Evolutionary conservation across 306 rosid genomes (phyloP).

Genomic region (Casuarina glauca): DNA sequence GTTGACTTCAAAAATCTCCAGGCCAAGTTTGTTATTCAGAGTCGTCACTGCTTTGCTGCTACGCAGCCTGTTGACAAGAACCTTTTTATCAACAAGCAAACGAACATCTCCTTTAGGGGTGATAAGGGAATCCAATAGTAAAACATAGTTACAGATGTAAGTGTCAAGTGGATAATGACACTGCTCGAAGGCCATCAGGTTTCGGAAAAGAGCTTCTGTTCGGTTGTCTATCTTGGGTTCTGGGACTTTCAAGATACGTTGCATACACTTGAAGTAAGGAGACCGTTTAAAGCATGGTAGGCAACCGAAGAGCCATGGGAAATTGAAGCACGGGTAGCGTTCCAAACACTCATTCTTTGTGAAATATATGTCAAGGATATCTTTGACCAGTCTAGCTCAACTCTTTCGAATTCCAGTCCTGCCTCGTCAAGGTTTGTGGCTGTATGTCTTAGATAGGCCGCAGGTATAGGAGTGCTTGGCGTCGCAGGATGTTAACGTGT

Average conservation of each 20-base stretch:
- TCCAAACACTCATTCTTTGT: neutral
- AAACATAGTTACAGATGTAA: constrained; percentile 30
- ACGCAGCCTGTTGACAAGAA: constrained; percentile 19
- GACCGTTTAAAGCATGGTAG: neutral
- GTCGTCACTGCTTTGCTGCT: constrained; percentile 17
- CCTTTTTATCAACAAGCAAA: constrained; percentile 16
- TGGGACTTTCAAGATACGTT: constrained; percentile 8
- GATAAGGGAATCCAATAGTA: constrained; percentile 24
- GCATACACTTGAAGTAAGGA: accelerated
- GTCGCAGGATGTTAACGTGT: accelerated
- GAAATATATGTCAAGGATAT: neutral
- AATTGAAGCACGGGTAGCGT: neutral
- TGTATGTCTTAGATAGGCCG: neutral
- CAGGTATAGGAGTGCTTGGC: neutral
- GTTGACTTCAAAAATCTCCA: neutral
- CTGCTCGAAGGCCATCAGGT: constrained; percentile 39
- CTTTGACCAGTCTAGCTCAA: neutral
- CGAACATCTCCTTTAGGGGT: constrained; percentile 23
- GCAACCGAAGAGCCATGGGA: neutral
- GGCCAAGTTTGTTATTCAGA: constrained; percentile 12
- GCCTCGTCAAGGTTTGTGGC: constrained; percentile 18
- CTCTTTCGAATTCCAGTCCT: neutral
- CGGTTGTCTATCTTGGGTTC: neutral
- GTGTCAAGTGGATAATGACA: constrained; percentile 8
- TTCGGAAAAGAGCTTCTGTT: constrained; percentile 23